These are phyloP conservation scores for Aspergillus aculeatus DNA, from an alignment of 2,329 filamentous ascomycete genomes.

Conservation along the genomic window DNA sequence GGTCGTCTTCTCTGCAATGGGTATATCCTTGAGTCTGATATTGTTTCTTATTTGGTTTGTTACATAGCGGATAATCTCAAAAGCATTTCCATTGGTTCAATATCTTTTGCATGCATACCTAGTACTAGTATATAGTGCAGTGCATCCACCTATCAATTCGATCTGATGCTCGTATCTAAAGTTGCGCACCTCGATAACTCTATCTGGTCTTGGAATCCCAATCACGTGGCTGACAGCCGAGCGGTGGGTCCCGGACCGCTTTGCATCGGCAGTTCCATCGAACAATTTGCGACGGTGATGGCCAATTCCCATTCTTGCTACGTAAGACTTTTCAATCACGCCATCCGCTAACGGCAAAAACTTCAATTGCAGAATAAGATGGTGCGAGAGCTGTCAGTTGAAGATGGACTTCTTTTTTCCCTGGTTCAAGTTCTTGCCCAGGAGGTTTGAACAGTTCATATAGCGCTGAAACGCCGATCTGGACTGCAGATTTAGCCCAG, in stretches of 20 bases:
- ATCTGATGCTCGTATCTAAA: not conserved
- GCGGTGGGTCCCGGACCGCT: not conserved
- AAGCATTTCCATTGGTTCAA: conserved; percentile 21
- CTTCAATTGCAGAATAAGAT: not conserved
- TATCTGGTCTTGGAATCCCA: not conserved
- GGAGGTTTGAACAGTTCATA: not conserved
- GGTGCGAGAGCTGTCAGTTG: not conserved
- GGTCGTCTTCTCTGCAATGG: conserved; percentile 2
- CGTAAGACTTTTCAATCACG: conserved; percentile 26
- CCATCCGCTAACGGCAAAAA: conserved; percentile 20
- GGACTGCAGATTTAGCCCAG: not conserved
- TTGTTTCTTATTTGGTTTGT: conserved; percentile 9
- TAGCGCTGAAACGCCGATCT: not conserved
- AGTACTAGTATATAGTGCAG: no score
- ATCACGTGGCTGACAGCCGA: not conserved
- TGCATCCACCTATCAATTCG: not conserved
- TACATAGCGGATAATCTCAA: conserved; percentile 25
- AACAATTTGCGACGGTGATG: not conserved
- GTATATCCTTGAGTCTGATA: conserved; percentile 14
- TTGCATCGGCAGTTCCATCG: conserved; percentile 5
- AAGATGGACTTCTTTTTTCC: not conserved
- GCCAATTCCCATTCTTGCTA: conserved; percentile 5
- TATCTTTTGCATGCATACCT: conserved; percentile 4
- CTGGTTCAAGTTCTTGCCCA: not conserved
- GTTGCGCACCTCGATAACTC: not conserved